Conservation (phyloP, 2,329 filamentous ascomycete species). For the Talaromyces islandicus region DNA sequence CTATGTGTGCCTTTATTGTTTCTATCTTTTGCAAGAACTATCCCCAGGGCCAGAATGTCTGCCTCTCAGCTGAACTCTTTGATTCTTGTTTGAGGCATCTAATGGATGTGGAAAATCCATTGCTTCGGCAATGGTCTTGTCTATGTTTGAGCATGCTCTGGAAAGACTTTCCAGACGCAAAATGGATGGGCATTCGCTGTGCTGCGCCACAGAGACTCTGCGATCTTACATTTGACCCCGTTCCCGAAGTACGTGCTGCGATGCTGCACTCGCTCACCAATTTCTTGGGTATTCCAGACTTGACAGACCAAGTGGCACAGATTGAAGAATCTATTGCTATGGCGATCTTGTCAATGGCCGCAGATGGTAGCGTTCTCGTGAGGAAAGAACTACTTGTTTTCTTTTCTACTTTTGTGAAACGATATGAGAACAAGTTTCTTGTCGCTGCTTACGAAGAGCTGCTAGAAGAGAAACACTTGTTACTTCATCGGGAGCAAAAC, state of each 20-base stretch:
- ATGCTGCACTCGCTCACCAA: slow-evolving; percentile 91
- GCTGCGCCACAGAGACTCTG: slow-evolving; percentile 77
- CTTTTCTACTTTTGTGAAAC: slow-evolving; percentile 81
- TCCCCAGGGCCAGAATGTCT: slow-evolving; percentile 84
- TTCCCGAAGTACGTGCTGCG: slow-evolving; percentile 86
- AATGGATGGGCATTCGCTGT: slow-evolving; percentile 90
- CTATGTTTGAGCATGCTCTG: slow-evolving; percentile 93
- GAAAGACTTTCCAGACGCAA: slow-evolving; percentile 84
- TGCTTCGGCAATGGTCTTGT: slow-evolving; percentile 92
- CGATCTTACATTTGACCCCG: slow-evolving; percentile 73
- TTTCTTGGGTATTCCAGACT: slow-evolving; percentile 86
- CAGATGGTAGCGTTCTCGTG: slow-evolving; percentile 90
- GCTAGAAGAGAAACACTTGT: slow-evolving; percentile 70
- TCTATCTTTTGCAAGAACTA: slow-evolving; percentile 96
- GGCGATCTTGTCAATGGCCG: slow-evolving; percentile 83
- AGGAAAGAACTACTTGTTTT: slow-evolving; percentile 90
- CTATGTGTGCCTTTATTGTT: slow-evolving; percentile 98
- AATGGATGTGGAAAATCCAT: slow-evolving; percentile 75
- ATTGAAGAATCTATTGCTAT: slow-evolving; percentile 88
- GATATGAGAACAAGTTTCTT: slow-evolving; percentile 87
- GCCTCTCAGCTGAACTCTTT: slow-evolving; percentile 85
- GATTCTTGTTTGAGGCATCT: slow-evolving; percentile 79
- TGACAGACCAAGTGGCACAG: slow-evolving; percentile 83
- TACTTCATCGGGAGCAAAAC: slow-evolving; percentile 47
- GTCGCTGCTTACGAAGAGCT: slow-evolving; percentile 90